These are phyloP conservation scores for Hamamelis virginiana DNA, from an alignment of 164 flowering plant species.

Conservation along the genomic window DNA sequence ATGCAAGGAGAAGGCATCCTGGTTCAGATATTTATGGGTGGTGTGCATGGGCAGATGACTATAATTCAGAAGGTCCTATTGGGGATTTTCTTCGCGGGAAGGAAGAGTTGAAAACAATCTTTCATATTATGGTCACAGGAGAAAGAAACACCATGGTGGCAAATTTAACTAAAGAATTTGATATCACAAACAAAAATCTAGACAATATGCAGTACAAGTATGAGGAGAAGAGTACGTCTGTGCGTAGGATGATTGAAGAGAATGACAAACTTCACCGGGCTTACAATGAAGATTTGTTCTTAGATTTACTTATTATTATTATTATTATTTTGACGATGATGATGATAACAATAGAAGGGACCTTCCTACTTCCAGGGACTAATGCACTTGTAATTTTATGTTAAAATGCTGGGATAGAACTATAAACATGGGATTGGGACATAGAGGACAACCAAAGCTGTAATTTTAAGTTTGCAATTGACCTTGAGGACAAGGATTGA, in stretches of 20 bases:
- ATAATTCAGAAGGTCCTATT: conserved; percentile 37
- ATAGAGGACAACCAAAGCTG: too few species aligned
- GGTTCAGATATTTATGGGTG: conserved; percentile 53
- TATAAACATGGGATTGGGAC: too few species aligned
- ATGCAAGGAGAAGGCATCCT: conserved; percentile 11
- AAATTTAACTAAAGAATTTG: conserved; percentile 40
- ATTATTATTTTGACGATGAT: too few species aligned
- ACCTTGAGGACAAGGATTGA: too few species aligned
- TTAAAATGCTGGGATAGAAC: too few species aligned
- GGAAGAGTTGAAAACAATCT: conserved; percentile 44
- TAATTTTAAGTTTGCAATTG: too few species aligned
- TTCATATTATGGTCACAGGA: conserved; percentile 28
- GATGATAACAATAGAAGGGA: too few species aligned
- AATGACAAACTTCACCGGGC: conserved; percentile 52
- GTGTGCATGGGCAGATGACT: conserved; percentile 64
- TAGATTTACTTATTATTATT: too few species aligned
- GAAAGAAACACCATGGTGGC: conserved; percentile 38
- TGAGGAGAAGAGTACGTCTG: conserved; percentile 45
- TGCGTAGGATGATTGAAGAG: conserved; percentile 55
- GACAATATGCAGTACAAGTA: conserved; percentile 36
- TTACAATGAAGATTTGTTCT: conserved; percentile 45
- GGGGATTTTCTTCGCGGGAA: conserved; percentile 51
- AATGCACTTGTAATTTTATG: too few species aligned
- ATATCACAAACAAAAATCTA: conserved; percentile 41
- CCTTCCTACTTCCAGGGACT: too few species aligned